Conservation (phyloP, 2,329 filamentous ascomycete species). For the Phaeomoniella chlamydospora region DNA sequence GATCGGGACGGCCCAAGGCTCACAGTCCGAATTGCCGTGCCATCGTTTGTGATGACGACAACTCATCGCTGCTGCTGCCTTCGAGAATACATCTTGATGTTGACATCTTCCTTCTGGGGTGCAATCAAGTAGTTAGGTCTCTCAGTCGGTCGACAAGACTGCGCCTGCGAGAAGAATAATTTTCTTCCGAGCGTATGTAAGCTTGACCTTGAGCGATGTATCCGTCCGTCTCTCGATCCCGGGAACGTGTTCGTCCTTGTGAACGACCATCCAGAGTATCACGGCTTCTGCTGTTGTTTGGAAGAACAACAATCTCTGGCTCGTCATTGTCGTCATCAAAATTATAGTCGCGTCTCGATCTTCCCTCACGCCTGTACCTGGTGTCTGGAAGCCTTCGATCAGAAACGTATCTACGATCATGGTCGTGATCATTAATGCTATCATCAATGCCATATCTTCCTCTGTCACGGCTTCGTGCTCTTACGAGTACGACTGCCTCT, state of each 20-base stretch:
- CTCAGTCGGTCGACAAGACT: too few relatives aligned
- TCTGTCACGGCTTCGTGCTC: background rate
- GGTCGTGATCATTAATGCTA: background rate
- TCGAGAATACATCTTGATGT: too few relatives aligned
- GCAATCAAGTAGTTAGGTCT: too few relatives aligned
- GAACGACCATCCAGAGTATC: background rate
- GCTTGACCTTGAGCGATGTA: background rate
- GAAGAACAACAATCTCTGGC: background rate
- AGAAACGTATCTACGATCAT: background rate
- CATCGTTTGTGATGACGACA: too few relatives aligned
- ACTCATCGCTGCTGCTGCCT: too few relatives aligned
- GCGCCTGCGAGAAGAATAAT: too few relatives aligned
- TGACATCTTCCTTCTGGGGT: too few relatives aligned
- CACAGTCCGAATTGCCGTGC: too few relatives aligned
- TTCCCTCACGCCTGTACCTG: background rate
- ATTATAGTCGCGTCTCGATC: background rate
- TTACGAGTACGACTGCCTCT: background rate
- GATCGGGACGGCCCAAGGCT: too few relatives aligned
- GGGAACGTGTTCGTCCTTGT: background rate
- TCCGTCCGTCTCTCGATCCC: background rate
- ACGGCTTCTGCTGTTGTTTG: background rate
- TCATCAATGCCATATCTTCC: background rate
- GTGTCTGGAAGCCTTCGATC: background rate
- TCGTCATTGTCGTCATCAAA: background rate
- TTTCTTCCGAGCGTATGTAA: background rate